phyloP scores from a whole-genome alignment of 345 rosid species.

The Gossypium arboreum region DNA sequence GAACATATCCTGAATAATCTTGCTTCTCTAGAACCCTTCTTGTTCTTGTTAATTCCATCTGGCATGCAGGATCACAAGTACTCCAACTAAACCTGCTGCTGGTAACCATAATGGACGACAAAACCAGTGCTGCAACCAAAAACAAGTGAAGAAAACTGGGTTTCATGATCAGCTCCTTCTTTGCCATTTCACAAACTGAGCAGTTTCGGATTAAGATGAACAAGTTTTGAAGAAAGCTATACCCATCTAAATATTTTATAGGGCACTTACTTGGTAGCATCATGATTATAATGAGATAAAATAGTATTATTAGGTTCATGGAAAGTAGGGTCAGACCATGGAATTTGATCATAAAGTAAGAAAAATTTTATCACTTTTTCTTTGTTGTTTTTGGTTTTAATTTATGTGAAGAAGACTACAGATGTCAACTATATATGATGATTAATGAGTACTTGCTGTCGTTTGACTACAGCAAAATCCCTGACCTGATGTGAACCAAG shows the following conservation, averaged over 20 bases:
- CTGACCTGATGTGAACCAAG: not conserved
- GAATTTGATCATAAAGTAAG: not conserved
- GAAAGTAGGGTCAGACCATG: slow-evolving; percentile 9
- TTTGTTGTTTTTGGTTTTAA: not conserved
- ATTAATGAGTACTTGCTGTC: not conserved
- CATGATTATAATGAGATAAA: slow-evolving; percentile 16
- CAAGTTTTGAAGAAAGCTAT: not conserved
- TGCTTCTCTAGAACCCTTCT: slow-evolving; percentile 5
- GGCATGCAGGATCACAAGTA: not conserved
- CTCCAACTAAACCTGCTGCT: slow-evolving; percentile 8
- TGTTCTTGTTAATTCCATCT: not conserved
- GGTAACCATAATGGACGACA: slow-evolving; percentile 1
- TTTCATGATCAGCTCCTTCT: slow-evolving; percentile 4
- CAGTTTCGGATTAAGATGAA: not conserved
- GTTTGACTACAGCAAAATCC: not conserved
- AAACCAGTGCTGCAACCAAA: not conserved
- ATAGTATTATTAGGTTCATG: not conserved
- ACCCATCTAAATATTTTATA: not conserved
- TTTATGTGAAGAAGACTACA: not conserved
- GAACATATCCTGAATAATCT: slow-evolving; percentile 5
- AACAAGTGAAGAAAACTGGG: not conserved
- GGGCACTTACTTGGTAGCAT: slow-evolving; percentile 14
- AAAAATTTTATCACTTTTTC: not conserved
- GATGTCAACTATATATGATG: not conserved
- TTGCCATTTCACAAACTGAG: slow-evolving; percentile 2